Conservation (phyloP, 163 green algal species). For the Chloromonas sp. region DNA sequence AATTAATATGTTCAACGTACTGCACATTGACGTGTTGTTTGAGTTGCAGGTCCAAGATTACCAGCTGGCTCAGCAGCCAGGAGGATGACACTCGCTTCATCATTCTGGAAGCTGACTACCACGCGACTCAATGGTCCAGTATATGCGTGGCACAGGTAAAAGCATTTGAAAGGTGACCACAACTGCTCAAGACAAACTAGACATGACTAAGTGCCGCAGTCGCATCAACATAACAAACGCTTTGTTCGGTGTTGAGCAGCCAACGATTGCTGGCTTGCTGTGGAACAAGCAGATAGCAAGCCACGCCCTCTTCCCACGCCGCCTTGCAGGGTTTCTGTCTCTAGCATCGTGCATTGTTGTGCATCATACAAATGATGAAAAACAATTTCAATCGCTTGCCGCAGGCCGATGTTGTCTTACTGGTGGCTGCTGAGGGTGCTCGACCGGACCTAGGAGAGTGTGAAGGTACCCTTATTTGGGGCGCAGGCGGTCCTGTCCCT, state of each 20-base stretch:
- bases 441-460: constrained; percentile 26
- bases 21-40: too few species aligned
- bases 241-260: not conserved
- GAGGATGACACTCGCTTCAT: constrained; percentile 81
- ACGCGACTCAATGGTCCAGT: constrained; percentile 47
- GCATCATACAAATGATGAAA: not conserved
- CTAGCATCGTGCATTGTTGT: not conserved
- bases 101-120: constrained; percentile 59
- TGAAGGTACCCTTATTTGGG: constrained; percentile 31
- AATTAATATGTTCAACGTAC: too few species aligned
- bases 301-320: not conserved
- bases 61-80: constrained; percentile 66
- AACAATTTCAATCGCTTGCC: constrained; percentile 10
- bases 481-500: not conserved
- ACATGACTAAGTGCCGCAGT: not conserved
- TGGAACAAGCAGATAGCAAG: not conserved
- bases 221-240: too few species aligned
- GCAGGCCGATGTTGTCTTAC: constrained; percentile 66
- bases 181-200: not conserved
- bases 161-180: not conserved
- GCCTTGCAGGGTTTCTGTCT: not conserved
- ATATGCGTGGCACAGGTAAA: constrained; percentile 60
- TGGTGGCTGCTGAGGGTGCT: constrained; percentile 56
- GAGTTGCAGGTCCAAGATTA: constrained; percentile 55
- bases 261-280: not conserved